These are phyloP conservation scores for Diaporthe longicolla DNA, from an alignment of 2,329 filamentous ascomycete genomes.

Conservation along the genomic window DNA sequence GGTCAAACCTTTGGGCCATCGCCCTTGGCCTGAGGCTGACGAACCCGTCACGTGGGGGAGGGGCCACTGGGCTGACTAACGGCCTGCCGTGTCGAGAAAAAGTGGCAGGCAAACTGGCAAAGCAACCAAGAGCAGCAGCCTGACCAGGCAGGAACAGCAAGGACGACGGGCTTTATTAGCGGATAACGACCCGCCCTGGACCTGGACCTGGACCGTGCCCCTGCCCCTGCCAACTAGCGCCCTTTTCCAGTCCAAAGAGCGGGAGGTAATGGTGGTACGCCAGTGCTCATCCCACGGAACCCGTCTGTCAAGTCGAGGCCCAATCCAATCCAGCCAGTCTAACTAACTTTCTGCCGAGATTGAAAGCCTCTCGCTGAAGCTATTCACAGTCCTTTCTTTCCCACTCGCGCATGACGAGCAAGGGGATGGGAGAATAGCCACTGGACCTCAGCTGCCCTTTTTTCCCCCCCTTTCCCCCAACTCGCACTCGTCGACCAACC, in stretches of 20 bases:
- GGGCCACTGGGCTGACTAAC: background rate
- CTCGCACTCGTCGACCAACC: background rate
- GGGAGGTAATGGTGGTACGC: conserved; percentile 23
- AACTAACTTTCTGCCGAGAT: conserved; percentile 37
- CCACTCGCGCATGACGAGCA: conserved; percentile 31
- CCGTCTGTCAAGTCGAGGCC: conserved; percentile 22
- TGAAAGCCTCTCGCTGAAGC: conserved; percentile 37
- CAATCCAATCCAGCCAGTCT: conserved; percentile 32
- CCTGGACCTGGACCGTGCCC: conserved; percentile 31
- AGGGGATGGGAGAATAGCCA: conserved; percentile 37
- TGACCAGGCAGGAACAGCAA: background rate
- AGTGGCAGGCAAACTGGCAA: too few relatives aligned
- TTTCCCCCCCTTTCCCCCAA: conserved; percentile 12
- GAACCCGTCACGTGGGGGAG: conserved; percentile 16
- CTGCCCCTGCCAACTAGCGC: conserved; percentile 33
- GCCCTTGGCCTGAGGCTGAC: background rate
- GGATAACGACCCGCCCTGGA: conserved; percentile 18
- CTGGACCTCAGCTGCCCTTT: conserved; percentile 17
- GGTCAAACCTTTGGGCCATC: too few relatives aligned
- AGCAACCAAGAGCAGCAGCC: too few relatives aligned
- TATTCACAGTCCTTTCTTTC: conserved; percentile 36
- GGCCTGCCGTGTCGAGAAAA: background rate
- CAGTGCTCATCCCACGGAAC: conserved; percentile 29
- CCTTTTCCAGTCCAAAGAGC: conserved; percentile 11
- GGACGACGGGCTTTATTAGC: background rate